A percentile compares a stretch with the other conserved stretches of the same genome.
phyloP scores from a whole-genome alignment of 2,329 filamentous ascomycete species.

The Pseudogymnoascus sp. region DNA sequence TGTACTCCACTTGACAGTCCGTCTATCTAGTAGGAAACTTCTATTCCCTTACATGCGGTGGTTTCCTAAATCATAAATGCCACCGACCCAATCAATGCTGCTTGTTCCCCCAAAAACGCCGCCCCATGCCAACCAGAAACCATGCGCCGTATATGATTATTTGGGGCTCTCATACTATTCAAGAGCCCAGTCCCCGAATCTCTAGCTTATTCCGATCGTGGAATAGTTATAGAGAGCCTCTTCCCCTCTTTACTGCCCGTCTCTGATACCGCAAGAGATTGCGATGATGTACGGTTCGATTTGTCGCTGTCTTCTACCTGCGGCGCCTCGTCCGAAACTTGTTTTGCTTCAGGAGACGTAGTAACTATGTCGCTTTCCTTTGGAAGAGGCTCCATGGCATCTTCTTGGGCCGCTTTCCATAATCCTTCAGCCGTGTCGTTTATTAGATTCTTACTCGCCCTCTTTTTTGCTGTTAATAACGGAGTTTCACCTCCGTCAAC shows the following conservation, averaged over 20 bases:
- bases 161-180: not conserved
- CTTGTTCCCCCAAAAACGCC: not conserved
- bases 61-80: constrained; percentile 1
- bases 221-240: constrained; percentile 34
- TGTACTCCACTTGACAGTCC: not conserved
- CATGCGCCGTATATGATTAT: not conserved
- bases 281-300: constrained; percentile 20
- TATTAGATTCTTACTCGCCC: constrained; percentile 1
- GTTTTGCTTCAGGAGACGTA: not conserved
- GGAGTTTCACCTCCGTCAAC: not conserved
- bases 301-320: constrained; percentile 14
- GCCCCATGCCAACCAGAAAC: not conserved
- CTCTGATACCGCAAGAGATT: constrained; percentile 20
- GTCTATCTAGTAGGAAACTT: not conserved
- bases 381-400: constrained; percentile 12
- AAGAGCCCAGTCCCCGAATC: not conserved
- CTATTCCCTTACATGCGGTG: not conserved
- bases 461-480: not conserved
- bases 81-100: not conserved
- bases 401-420: constrained; percentile 16
- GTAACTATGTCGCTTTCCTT: not conserved
- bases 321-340: not conserved
- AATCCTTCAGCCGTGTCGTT: constrained; percentile 14
- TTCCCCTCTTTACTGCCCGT: constrained; percentile 25
- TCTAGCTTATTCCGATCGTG: constrained; percentile 18